Base-by-base conservation (phyloP, 495 filamentous ascomycete genomes). In the Cladorrhinum samala region DNA sequence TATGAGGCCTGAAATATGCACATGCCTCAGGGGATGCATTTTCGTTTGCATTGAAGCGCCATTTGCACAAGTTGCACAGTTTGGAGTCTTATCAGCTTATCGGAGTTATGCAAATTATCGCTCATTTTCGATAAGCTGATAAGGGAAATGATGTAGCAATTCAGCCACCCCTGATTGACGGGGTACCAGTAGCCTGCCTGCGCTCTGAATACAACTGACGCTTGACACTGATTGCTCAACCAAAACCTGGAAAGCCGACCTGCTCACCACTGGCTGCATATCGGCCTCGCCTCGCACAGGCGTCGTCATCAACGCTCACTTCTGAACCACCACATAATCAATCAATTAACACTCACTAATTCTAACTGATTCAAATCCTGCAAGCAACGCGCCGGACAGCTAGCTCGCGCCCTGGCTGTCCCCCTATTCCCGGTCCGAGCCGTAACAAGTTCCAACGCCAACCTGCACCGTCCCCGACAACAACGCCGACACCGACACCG, bases 241-340 rank as follows among this genome's bases (percentile, higher is more conserved):
- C 16, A 9, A 33, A 14, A 18, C 23, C 18, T 49, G 46, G 30
- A 56, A 49, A 39, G 23, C 21, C 47, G 39, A 50, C 37, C 30
- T 24, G 24, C 37, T 46, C 16, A 50, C 33, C 25, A 27, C 38
- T 16, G 37, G 17, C 41, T 50, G 47, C 25, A 7, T 46, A 25
- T 42, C 46, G 9, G 8, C 38, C 42, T 49, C 50, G 54, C 54
- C 53, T 56, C 41, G 24, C 48, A 47, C 48, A 51, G 55, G 49
- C 49, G 43, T 57, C 55, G 55, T 57, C 55, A 53, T 57, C 55
- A 33, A 33, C 11, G 5, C 27, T 33, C 27, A 6, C 11, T 33
- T 33, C 27, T 33, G 27, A 6, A 33, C 27, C 27, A 33, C 27
- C 27, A 11, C 11, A 33, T 33, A 5, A 33, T 11, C 27, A 33